Evolutionary conservation across 345 rosid species (phyloP).

Genomic region (Pugionium dolabratum): DNA sequence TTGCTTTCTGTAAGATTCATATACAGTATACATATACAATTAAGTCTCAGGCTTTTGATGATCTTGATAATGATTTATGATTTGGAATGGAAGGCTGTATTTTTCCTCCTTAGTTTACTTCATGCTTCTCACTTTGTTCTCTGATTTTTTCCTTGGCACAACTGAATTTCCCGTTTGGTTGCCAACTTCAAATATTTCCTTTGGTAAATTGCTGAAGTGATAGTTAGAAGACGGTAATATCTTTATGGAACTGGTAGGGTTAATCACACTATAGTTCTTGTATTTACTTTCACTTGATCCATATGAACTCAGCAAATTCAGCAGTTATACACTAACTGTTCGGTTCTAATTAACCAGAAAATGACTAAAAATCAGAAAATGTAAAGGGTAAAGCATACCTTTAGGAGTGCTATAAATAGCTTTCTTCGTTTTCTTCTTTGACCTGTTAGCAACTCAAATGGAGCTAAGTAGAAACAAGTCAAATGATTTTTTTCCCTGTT

Average conservation of each 20-base stretch:
- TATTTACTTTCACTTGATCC: constrained; percentile 7
- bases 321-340: no score
- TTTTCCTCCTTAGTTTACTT: background rate
- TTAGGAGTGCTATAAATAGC: background rate
- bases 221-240: background rate
- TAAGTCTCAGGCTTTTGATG: constrained; percentile 1
- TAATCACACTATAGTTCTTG: background rate
- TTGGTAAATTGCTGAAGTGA: constrained; percentile 7
- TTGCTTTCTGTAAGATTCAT: constrained; percentile 2
- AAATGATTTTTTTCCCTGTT: no score
- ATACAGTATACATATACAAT: background rate
- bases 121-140: constrained; percentile 13
- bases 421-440: constrained; percentile 7
- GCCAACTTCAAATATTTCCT: background rate
- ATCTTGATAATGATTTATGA: background rate
- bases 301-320: background rate
- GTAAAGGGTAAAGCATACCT: no score
- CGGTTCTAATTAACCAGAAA: background rate
- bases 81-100: background rate
- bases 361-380: constrained; percentile 12
- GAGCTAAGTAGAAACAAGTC: background rate
- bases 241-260: background rate
- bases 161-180: background rate
- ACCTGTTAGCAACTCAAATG: background rate
- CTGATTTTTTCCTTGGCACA: background rate